These are phyloP conservation scores for Hibiscus mutabilis DNA, from an alignment of 345 rosid genomes.

Conservation along the genomic window DNA sequence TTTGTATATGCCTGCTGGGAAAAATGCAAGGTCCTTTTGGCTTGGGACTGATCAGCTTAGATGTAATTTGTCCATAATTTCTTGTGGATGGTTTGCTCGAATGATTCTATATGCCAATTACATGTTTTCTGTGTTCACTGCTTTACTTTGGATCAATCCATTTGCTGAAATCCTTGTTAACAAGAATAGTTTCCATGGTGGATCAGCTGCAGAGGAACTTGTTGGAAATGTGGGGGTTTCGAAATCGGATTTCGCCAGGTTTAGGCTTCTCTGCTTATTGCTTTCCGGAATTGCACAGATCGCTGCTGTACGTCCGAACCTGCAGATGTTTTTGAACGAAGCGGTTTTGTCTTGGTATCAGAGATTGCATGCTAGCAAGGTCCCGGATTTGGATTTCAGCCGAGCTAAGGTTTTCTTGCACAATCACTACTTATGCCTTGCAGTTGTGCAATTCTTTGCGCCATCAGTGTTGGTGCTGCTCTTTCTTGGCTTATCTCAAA, in stretches of 20 bases:
- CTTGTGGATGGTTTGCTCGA: conserved; percentile 79
- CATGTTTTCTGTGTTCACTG: conserved; percentile 40
- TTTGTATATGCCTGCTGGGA: conserved; percentile 67
- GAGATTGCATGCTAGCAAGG: conserved; percentile 75
- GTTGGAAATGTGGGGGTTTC: conserved; percentile 63
- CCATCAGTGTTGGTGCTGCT: conserved; percentile 55
- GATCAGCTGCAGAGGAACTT: conserved; percentile 28
- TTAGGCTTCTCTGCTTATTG: conserved; percentile 52
- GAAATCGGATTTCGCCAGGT: conserved; percentile 30
- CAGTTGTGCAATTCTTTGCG: conserved; percentile 61
- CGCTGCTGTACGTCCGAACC: conserved; percentile 55
- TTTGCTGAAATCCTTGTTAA: conserved; percentile 45
- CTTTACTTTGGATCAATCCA: conserved; percentile 84
- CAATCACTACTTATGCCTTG: conserved; percentile 80
- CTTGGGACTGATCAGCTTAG: conserved; percentile 87
- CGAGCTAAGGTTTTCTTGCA: conserved; percentile 90
- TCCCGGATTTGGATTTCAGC: conserved; percentile 85
- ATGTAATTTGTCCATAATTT: conserved; percentile 50
- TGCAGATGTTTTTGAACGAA: conserved; percentile 91
- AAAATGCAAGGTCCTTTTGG: conserved; percentile 82
- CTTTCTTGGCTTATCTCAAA: conserved; percentile 60
- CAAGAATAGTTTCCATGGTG: conserved; percentile 18
- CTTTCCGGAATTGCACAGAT: conserved; percentile 52
- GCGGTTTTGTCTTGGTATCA: conserved; percentile 90
- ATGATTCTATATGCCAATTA: conserved; percentile 45